Conservation (phyloP, 2,329 filamentous ascomycete genomes). For the Camillea tinctor region DNA sequence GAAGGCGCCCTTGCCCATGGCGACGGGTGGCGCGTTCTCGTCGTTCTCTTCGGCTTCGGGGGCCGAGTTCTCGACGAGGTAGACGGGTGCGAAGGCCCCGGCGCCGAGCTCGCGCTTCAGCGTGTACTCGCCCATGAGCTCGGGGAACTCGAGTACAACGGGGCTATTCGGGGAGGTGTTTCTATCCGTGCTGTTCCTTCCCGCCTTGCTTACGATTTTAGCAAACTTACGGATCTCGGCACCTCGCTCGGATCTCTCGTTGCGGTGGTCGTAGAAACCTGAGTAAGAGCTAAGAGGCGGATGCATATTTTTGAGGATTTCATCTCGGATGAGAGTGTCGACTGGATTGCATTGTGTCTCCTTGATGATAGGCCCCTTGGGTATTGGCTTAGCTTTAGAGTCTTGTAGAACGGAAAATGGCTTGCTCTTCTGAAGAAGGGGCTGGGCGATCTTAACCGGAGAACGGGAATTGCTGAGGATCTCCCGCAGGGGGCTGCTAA, state of each 20-base stretch:
- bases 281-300: conserved; percentile 72
- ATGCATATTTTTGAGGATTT: conserved; percentile 72
- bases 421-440: conserved; percentile 45
- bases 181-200: conserved; percentile 59
- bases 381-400: conserved; percentile 39
- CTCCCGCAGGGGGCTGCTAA: conserved; percentile 71
- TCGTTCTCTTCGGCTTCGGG: conserved; percentile 45
- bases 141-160: conserved; percentile 67
- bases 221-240: conserved; percentile 79
- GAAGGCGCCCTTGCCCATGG: conserved; percentile 63
- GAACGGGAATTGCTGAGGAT: conserved; percentile 54
- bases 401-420: conserved; percentile 28
- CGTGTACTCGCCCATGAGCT: conserved; percentile 66
- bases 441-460: conserved; percentile 49
- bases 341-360: conserved; percentile 88
- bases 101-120: conserved; percentile 85
- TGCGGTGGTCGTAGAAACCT: conserved; percentile 75
- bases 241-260: conserved; percentile 63
- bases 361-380: conserved; percentile 72
- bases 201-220: conserved; percentile 62
- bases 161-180: conserved; percentile 56
- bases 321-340: conserved; percentile 69
- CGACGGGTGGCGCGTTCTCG: conserved; percentile 35
- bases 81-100: conserved; percentile 93
- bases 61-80: conserved; percentile 76